Base-by-base conservation (phyloP, 306 rosid genomes). In the Inga laurina region DNA sequence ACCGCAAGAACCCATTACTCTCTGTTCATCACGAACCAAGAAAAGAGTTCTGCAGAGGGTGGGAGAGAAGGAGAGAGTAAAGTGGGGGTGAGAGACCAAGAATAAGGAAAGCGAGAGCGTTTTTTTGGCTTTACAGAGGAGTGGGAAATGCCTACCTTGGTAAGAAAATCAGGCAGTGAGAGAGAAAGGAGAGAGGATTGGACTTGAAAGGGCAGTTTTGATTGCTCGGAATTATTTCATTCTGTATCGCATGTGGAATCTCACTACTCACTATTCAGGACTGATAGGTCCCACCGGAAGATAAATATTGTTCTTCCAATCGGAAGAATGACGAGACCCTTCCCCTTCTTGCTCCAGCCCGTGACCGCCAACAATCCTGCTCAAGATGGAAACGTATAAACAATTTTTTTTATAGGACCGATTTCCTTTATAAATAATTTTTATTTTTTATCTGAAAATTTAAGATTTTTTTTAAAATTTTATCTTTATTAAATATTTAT, bases 1-100 rank as follows among this genome's bases (percentile, higher is more conserved):
- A 78, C 65, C 89, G 80, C 93, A 92, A 3, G 87, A 88, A 85
- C 98, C 99, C 98, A 96, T 96, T 76, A 64, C 74, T 22, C 45
- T 70, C 78, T 51, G 87, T 85, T 82, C 88, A 85, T 75, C 85
- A 72, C 73, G 54, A 45, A 74, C 21, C 48, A 59, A 64, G 76
- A 80, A 32, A 67, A 80, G 14, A 30, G 81, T 21, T 37, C 59
- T 35, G 83, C 49, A 84, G 85, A 86, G 71, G 30, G 9, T 10
- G n/a, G 2, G 75, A 75, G 72, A 49, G 41, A 52, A 11, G 66
- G 77, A 62, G 68, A 61, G 77, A 85, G 78, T 85, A 72, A 83
- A 76, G 91, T 48, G 68, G 62, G 83, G 84, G 88, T 77, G 73
- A 82, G 73, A 80, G 78, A 75, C 30, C 75, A 77, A 79, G 78